phyloP scores from a whole-genome alignment of 1,139 yeast genomes.

The Nakaseomyces glabratus region DNA sequence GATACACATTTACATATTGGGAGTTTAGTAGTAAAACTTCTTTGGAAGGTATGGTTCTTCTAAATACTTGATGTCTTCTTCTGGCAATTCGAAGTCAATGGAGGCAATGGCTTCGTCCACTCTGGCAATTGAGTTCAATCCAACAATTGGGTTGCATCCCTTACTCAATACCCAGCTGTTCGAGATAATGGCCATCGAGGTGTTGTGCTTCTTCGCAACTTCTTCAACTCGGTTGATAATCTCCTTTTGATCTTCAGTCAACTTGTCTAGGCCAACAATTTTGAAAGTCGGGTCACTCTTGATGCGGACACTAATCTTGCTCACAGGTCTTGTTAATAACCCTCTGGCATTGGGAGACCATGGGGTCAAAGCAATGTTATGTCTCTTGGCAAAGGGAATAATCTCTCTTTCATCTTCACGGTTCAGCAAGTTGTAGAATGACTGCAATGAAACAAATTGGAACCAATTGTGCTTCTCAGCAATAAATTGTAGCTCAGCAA shows the following conservation, averaged over 20 bases:
- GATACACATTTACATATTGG: too few species aligned
- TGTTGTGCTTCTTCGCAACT: slow-evolving; percentile 37
- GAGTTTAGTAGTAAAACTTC: slow-evolving; percentile 2
- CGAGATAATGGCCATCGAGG: slow-evolving; percentile 46
- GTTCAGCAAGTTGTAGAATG: slow-evolving; percentile 40
- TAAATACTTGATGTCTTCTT: slow-evolving; percentile 39
- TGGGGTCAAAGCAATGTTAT: slow-evolving; percentile 40
- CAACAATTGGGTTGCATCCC: slow-evolving; percentile 48
- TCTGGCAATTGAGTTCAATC: slow-evolving; percentile 41
- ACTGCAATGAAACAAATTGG: slow-evolving; percentile 45
- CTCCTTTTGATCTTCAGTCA: slow-evolving; percentile 29
- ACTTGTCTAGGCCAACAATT: slow-evolving; percentile 13
- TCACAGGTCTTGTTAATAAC: slow-evolving; percentile 37
- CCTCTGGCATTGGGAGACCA: slow-evolving; percentile 49
- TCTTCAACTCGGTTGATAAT: slow-evolving; percentile 46
- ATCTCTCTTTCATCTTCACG: slow-evolving; percentile 47
- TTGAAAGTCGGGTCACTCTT: slow-evolving; percentile 17
- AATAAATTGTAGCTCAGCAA: slow-evolving; percentile 38
- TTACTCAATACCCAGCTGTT: slow-evolving; percentile 47
- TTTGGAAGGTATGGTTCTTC: slow-evolving; percentile 43
- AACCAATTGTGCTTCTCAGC: slow-evolving; percentile 41
- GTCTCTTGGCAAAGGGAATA: slow-evolving; percentile 35
- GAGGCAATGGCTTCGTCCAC: slow-evolving; percentile 47
- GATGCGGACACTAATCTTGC: slow-evolving; percentile 14
- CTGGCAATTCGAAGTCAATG: slow-evolving; percentile 36